Conservation (phyloP, 441 rosid species). For the Pelargonium myrrhifolium region DNA sequence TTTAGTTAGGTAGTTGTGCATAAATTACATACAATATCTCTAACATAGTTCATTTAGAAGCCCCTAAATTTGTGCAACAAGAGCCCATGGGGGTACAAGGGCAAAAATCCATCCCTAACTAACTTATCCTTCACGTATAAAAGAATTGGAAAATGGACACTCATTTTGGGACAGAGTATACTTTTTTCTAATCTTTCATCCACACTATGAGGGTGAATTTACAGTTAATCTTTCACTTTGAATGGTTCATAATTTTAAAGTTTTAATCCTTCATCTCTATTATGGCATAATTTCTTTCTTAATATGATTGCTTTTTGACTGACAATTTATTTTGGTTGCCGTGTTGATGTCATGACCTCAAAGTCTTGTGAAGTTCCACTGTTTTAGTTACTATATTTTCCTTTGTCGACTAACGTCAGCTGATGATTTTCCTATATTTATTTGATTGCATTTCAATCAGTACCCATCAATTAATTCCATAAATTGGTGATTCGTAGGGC, state of each 20-base stretch:
- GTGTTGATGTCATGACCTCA: not conserved
- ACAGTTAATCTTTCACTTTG: not conserved
- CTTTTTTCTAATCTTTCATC: not conserved
- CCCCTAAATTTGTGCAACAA: too few species aligned
- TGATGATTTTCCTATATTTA: not conserved
- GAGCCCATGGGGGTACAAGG: not conserved
- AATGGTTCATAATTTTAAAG: not conserved
- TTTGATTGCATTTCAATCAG: not conserved
- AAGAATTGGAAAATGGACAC: too few species aligned
- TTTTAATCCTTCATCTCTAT: not conserved
- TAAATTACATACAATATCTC: too few species aligned
- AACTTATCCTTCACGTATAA: too few species aligned
- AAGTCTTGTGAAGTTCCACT: not conserved
- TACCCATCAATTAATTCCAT: conserved; percentile 19
- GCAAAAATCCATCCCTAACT: not conserved
- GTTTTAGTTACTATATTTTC: not conserved
- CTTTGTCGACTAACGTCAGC: not conserved
- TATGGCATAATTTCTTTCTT: not conserved
- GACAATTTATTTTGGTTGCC: not conserved
- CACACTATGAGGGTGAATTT: not conserved
- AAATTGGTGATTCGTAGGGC: conserved; percentile 41
- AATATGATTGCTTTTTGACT: not conserved
- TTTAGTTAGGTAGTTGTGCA: too few species aligned
- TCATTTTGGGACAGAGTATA: not conserved
- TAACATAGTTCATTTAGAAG: too few species aligned